Base-by-base conservation (phyloP, 2,329 filamentous ascomycete species). In the Karstenula rhodostoma region DNA sequence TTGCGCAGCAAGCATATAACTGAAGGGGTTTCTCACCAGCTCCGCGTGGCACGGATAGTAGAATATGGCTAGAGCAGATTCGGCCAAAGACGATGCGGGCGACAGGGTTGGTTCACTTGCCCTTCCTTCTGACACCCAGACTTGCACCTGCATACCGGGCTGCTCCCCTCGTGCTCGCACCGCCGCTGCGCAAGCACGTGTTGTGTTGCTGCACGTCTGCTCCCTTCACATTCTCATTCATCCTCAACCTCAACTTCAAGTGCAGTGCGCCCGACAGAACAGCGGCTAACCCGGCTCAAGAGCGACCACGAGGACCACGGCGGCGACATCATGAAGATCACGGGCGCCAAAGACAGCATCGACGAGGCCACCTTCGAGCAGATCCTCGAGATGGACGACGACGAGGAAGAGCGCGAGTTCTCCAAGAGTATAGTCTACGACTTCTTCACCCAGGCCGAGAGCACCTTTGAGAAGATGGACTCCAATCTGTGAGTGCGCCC, bases 321-420 rank as follows among this genome's bases (percentile, higher is more conserved):
- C 62, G 74, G 60, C 55, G 69, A 67, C 72, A 77, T 77, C 67
- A 78, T 78, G 75, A 67, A 66, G 35, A 75, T 88, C 71, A 83
- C 84, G 61, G 87, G 91, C 61, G 87, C 93, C 67, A 89, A 87
- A 61, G 91, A 95, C 67, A 85, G 85, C 75, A 89, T 99, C 79
- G 94, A 98, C 78, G 81, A 84, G 62, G 77, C 80, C 57, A 96
- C 93, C 58, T 99, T 99, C 73, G 89, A 90, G 71, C 95, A 98
- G 83, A 98, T 99, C 77, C 87, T 98, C 64, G 95, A 98, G 80
- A 97, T 99, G 94, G 95, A 99, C 78, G 95, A 98, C 66, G 91
- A 92, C 66, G 90, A 92, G 67, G 87, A 89, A 12, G 91, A 94
- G 65, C 86, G 89, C 70, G 93, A 97, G 51, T 98, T 98, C 84